These are phyloP conservation scores for Bruguiera gymnorhiza DNA, from an alignment of 345 rosid genomes.

Conservation along the genomic window DNA sequence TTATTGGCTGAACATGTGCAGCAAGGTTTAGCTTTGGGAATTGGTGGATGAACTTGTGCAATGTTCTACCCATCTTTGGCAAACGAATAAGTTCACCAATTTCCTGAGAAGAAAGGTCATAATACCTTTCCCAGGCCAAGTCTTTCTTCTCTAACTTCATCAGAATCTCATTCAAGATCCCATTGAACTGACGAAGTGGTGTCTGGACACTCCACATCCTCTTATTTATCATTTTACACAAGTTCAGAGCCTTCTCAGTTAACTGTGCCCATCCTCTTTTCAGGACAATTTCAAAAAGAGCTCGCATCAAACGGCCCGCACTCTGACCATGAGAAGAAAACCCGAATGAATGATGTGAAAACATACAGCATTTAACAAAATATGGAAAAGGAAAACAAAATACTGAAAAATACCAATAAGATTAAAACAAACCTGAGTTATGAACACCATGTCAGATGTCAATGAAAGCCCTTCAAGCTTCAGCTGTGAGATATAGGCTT, in stretches of 20 bases:
- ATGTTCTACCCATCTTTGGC: constrained; percentile 83
- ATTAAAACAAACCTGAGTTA: constrained; percentile 67
- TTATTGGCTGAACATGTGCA: constrained; percentile 88
- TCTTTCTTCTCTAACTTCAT: constrained; percentile 93
- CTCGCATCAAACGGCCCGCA: constrained; percentile 91
- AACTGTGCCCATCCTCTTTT: constrained; percentile 96
- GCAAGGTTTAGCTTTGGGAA: constrained; percentile 82
- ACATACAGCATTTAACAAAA: not conserved
- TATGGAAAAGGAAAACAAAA: constrained; percentile 5
- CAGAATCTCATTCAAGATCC: constrained; percentile 75
- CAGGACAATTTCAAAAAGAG: constrained; percentile 88
- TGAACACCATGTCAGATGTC: constrained; percentile 89
- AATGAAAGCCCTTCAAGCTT: constrained; percentile 96
- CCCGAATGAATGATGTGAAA: not conserved
- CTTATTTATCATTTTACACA: constrained; percentile 90
- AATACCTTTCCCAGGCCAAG: constrained; percentile 95
- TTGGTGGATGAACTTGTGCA: constrained; percentile 85
- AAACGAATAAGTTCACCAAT: constrained; percentile 86
- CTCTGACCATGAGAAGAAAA: constrained; percentile 40
- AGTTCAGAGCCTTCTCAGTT: constrained; percentile 84
- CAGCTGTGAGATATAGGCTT: constrained; percentile 91
- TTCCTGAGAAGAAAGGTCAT: constrained; percentile 86
- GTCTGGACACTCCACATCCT: constrained; percentile 99
- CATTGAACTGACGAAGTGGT: constrained; percentile 82
- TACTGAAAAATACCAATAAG: not conserved